Conservation (phyloP, 768 basidiomycete genomes). For the Psilocybe tampanensis region DNA sequence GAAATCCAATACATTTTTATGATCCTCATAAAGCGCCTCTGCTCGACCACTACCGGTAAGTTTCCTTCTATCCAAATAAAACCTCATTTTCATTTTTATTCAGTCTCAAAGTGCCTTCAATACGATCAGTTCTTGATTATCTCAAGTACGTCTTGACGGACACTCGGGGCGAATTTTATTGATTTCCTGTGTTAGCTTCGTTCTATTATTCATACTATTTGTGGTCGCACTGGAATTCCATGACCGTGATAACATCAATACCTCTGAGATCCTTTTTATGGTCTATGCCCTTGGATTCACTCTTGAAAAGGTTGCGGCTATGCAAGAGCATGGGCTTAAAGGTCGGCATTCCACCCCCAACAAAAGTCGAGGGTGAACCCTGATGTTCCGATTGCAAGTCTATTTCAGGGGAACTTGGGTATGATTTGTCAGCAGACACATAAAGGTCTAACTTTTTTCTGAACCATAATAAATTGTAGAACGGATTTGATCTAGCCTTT, state of each 20-base stretch:
- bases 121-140: constrained; percentile 90
- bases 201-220: constrained; percentile 79
- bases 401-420: constrained; percentile 89
- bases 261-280: constrained; percentile 77
- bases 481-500: constrained; percentile 93
- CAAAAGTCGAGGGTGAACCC: background rate
- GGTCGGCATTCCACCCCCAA: constrained; percentile 41
- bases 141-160: constrained; percentile 56
- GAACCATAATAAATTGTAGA: constrained; percentile 49
- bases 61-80: background rate
- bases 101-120: constrained; percentile 90
- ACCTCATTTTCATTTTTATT: background rate
- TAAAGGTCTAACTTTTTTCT: constrained; percentile 6
- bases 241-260: constrained; percentile 61
- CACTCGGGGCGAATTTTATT: background rate
- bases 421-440: constrained; percentile 16
- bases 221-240: constrained; percentile 79
- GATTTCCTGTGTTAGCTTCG: constrained; percentile 53
- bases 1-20: constrained; percentile 89
- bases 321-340: constrained; percentile 94
- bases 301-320: constrained; percentile 89
- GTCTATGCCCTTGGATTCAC: constrained; percentile 80
- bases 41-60: constrained; percentile 93
- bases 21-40: constrained; percentile 92
- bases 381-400: constrained; percentile 42